Conservation (phyloP, 495 filamentous ascomycete species). For the Daldinia bambusicola region DNA sequence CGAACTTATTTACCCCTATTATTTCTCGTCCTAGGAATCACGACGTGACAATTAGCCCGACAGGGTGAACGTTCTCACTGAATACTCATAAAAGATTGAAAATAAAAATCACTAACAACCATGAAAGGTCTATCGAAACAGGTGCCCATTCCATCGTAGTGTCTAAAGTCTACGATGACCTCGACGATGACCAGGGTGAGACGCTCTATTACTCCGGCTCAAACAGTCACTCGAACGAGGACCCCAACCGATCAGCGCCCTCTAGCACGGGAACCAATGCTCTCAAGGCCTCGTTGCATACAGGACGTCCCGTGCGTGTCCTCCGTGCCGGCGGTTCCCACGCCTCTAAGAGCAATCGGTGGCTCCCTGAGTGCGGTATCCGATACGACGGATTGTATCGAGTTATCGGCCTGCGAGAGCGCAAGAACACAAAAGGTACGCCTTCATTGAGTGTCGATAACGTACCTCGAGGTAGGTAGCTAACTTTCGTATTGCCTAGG, state of each 20-base stretch:
- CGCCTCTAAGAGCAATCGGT: conserved; percentile 25
- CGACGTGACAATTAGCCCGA: not conserved
- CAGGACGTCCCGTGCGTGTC: conserved; percentile 56
- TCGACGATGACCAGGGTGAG: conserved; percentile 59
- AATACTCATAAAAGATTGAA: not conserved
- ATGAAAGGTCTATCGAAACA: not conserved
- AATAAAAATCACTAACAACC: not conserved
- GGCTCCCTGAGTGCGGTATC: conserved; percentile 55
- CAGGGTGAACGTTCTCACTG: not conserved
- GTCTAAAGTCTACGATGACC: conserved; percentile 53
- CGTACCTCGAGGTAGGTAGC: not conserved
- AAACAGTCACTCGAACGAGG: conserved; percentile 44
- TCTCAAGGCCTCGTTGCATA: conserved; percentile 48
- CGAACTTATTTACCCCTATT: not conserved
- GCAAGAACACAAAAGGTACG: conserved; percentile 31
- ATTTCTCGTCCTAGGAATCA: not conserved
- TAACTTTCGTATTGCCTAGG: not conserved
- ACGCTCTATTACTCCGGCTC: conserved; percentile 60
- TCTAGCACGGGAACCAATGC: conserved; percentile 50
- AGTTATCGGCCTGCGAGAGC: conserved; percentile 41
- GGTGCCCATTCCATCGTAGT: conserved; percentile 62
- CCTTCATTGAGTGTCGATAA: not conserved
- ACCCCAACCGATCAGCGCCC: conserved; percentile 24
- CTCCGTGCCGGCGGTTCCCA: conserved; percentile 50
- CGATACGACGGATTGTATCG: conserved; percentile 65